Evolutionary conservation across 2,329 filamentous ascomycete genomes (phyloP).

Genomic region (Lasiodiplodia theobromae): DNA sequence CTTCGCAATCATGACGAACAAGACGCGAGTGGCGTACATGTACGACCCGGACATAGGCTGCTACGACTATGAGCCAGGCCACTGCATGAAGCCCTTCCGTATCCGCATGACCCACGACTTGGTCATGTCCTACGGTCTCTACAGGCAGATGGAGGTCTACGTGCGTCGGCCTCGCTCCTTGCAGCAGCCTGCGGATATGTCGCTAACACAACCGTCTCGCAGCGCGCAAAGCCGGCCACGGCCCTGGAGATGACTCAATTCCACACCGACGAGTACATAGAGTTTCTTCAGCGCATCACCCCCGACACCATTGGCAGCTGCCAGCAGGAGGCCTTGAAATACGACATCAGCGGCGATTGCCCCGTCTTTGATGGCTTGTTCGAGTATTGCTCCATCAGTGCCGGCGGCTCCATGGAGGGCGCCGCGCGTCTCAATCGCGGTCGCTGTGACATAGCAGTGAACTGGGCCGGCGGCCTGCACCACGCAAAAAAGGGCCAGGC

Average conservation of each 20-base stretch:
- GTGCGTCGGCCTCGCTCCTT: constrained; percentile 70
- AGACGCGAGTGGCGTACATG: constrained; percentile 30
- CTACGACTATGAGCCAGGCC: constrained; percentile 94
- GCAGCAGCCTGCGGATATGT: constrained; percentile 63
- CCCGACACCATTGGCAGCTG: constrained; percentile 81
- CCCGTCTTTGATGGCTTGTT: constrained; percentile 96
- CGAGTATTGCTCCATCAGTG: constrained; percentile 93
- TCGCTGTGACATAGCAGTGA: constrained; percentile 94
- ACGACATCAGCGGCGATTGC: constrained; percentile 81
- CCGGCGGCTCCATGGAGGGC: constrained; percentile 88
- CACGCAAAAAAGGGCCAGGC: constrained; percentile 95
- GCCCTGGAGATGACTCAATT: constrained; percentile 77
- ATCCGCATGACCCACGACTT: constrained; percentile 94
- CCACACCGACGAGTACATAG: constrained; percentile 74
- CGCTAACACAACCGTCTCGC: constrained; percentile 37
- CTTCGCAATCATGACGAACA: constrained; percentile 25
- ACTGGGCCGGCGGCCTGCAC: constrained; percentile 97
- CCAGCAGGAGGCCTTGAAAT: constrained; percentile 71
- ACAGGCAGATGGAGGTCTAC: constrained; percentile 96
- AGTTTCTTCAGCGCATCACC: constrained; percentile 56
- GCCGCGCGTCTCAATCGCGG: constrained; percentile 85
- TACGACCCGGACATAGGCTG: constrained; percentile 94
- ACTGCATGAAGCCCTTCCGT: constrained; percentile 99
- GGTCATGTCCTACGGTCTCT: constrained; percentile 93
- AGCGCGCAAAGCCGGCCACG: constrained; percentile 59